Base-by-base conservation (phyloP, 257 asterid genomes). In the Lycium barbarum region DNA sequence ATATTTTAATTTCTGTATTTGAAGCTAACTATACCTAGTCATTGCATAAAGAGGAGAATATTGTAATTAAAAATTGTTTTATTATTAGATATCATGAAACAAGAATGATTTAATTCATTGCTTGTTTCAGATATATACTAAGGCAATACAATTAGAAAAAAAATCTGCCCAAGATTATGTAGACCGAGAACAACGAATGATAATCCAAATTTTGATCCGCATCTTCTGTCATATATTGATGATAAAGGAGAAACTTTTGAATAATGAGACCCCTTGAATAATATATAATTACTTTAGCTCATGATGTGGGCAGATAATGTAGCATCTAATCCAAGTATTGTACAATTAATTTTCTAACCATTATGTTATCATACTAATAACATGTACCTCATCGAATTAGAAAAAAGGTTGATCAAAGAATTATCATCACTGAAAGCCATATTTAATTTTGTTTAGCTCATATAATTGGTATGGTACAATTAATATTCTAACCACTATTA, bases 111-210 rank as follows among this genome's bases (percentile, higher is more conserved):
- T 26, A 26, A 26, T 26, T 40, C 35, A n/a, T 61, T 62, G 40
- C 12, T 62, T 81, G 73, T 62, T 62, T 81, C 40, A 61, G 76
- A 81, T 49, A 36, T 57, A n/a, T 59, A 59, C 7, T 38, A 18
- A 3, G 18, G 12, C 33, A 80, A 18, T 58, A 35, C 73, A n/a
- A 59, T 20, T 36, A 38, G 2, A 18, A 17, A 26, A 26, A 59
- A 43, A 12, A 45, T 62, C 47, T 59, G 26, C 26, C 73, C 47
- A 20, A 62, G 47, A 76, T 76, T 76, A 76, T 26, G 47, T 76
- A 15, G 76, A 45, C 83, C 61, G 49, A 62, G 62, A 81, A 81
- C 84, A 62, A 61, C 22, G 84, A 62, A 81, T 81, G 76, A 20
- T 62, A 81, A 81, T 61, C 59, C 43, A 81, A 61, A 61, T 0